phyloP scores from a whole-genome alignment of 2,329 filamentous ascomycete genomes.

The Claviceps paspali region DNA sequence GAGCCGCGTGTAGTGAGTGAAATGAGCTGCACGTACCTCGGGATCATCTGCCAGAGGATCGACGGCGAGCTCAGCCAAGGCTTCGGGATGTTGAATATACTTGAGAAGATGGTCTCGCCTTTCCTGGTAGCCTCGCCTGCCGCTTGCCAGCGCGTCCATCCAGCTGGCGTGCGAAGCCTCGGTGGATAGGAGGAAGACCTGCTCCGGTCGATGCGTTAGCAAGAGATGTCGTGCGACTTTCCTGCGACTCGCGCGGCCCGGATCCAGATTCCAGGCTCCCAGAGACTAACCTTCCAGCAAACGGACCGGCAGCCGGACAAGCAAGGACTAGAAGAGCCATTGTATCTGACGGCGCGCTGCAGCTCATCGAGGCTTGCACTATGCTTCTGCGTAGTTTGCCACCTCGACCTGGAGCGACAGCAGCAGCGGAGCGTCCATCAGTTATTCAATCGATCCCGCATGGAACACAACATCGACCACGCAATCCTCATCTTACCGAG shows the following conservation, averaged over 20 bases:
- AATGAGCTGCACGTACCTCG: constrained; percentile 25
- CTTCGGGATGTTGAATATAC: constrained; percentile 72
- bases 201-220: constrained; percentile 7
- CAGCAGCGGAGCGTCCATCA: background rate
- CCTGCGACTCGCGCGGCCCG: background rate
- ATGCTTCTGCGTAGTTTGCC: constrained; percentile 47
- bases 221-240: background rate
- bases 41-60: constrained; percentile 80
- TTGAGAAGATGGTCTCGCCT: constrained; percentile 61
- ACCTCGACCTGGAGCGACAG: constrained; percentile 39
- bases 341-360: constrained; percentile 46
- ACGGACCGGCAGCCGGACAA: constrained; percentile 64
- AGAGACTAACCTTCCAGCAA: constrained; percentile 64
- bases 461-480: background rate
- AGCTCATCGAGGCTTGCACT: constrained; percentile 44
- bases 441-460: background rate
- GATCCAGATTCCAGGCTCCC: background rate
- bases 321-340: constrained; percentile 46
- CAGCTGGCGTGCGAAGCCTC: constrained; percentile 50
- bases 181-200: constrained; percentile 72
- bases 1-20: background rate
- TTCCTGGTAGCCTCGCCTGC: constrained; percentile 58
- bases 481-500: constrained; percentile 20
- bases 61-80: constrained; percentile 50
- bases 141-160: constrained; percentile 50